A percentile compares a stretch with the other conserved stretches of the same genome.
Evolutionary conservation across 2,329 filamentous ascomycete genomes (phyloP).

Genomic region (Penicillium concentricum): DNA sequence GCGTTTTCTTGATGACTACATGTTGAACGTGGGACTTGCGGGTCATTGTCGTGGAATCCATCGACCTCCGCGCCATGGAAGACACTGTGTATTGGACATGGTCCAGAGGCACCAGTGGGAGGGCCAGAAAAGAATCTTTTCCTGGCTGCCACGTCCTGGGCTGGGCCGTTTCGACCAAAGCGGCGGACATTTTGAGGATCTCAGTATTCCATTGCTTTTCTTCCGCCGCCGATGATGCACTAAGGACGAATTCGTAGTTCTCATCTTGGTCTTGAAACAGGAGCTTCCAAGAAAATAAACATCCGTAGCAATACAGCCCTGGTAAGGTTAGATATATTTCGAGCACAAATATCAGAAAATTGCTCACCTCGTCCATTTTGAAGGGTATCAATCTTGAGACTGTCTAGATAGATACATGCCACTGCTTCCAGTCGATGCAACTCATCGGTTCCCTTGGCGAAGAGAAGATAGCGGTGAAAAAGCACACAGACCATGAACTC

Average conservation of each 20-base stretch:
- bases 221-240: constrained; percentile 78
- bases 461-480: constrained; percentile 76
- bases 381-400: constrained; percentile 38
- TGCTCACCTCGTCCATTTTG: constrained; percentile 36
- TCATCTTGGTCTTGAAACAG: constrained; percentile 75
- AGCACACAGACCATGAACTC: constrained; percentile 81
- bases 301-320: constrained; percentile 86
- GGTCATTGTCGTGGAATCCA: constrained; percentile 74
- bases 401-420: constrained; percentile 66
- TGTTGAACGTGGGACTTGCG: constrained; percentile 69
- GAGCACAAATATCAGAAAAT: constrained; percentile 14
- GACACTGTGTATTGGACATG: constrained; percentile 72
- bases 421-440: constrained; percentile 70
- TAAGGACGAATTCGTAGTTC: constrained; percentile 81
- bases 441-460: constrained; percentile 67
- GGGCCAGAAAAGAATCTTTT: constrained; percentile 48
- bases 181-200: constrained; percentile 55
- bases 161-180: constrained; percentile 52
- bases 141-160: constrained; percentile 36
- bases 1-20: constrained; percentile 84
- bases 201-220: constrained; percentile 75
- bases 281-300: constrained; percentile 88
- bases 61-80: constrained; percentile 53
- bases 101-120: constrained; percentile 73
- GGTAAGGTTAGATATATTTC: neutral